Conservation (phyloP, 2,329 filamentous ascomycete genomes). For the Calonectria hawksworthii region DNA sequence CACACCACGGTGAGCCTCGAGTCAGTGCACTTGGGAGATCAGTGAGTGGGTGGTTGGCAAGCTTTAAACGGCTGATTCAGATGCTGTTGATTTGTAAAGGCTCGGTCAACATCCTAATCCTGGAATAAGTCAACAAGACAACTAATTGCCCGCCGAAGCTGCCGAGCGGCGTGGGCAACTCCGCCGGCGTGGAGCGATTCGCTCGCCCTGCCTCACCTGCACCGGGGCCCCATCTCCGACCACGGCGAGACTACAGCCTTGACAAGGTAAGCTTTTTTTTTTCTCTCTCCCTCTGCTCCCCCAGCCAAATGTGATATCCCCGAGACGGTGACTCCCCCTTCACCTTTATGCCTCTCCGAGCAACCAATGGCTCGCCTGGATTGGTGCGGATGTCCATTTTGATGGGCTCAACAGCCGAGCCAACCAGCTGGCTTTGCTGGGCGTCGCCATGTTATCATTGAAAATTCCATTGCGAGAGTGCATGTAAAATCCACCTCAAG, state of each 20-base stretch:
- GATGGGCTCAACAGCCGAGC: conserved; percentile 28
- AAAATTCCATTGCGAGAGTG: conserved; percentile 20
- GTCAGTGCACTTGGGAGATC: not conserved
- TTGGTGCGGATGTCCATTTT: conserved; percentile 36
- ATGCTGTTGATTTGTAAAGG: not conserved
- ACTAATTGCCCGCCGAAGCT: conserved; percentile 24
- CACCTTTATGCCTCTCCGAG: conserved; percentile 18
- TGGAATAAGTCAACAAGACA: conserved; percentile 14
- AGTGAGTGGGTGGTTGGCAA: not conserved
- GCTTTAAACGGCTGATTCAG: not conserved
- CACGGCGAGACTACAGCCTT: conserved; percentile 12
- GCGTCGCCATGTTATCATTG: conserved; percentile 11
- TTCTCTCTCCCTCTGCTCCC: conserved; percentile 9
- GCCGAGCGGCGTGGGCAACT: conserved; percentile 28
- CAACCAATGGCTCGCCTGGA: conserved; percentile 36
- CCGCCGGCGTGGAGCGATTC: conserved; percentile 10
- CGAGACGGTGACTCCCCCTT: conserved; percentile 10
- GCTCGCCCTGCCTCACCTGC: conserved; percentile 13
- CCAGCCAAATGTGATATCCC: conserved; percentile 10
- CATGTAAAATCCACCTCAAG: conserved; percentile 8
- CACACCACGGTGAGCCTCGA: not conserved
- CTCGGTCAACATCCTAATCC: not conserved
- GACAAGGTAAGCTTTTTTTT: conserved; percentile 9
- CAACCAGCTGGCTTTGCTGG: conserved; percentile 27
- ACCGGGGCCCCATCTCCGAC: conserved; percentile 21